A percentile compares a stretch with the other conserved stretches of the same genome.
Evolutionary conservation across 1,139 yeast genomes (phyloP).

Genomic region (Pneumocystis sp.): DNA sequence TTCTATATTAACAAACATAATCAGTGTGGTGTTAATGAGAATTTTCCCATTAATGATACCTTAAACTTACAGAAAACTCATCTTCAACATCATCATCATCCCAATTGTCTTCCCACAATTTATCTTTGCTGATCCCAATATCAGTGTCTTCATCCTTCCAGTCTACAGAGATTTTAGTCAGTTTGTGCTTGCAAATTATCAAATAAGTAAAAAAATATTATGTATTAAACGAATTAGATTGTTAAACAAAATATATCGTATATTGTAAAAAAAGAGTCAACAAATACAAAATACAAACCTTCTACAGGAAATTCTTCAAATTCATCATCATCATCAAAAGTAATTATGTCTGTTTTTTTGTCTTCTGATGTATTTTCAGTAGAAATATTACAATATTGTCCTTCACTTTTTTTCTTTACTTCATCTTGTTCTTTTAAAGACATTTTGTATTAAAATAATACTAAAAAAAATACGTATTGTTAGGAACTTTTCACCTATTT

Average conservation of each 20-base stretch:
- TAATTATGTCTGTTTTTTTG: neutral
- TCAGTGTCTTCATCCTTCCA: conserved; percentile 39
- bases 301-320: conserved; percentile 91
- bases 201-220: neutral
- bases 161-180: conserved; percentile 20
- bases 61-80: conserved; percentile 57
- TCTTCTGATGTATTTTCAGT: neutral
- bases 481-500: too few species aligned
- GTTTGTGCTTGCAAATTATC: neutral
- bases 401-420: neutral
- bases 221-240: neutral
- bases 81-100: conserved; percentile 75
- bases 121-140: conserved; percentile 25
- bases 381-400: neutral
- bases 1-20: neutral
- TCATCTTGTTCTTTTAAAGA: neutral
- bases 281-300: conserved; percentile 31
- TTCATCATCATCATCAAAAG: conserved; percentile 46
- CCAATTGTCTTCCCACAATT: conserved; percentile 92
- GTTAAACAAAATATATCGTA: neutral
- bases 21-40: neutral
- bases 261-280: neutral
- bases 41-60: conserved; percentile 25
- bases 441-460: neutral
- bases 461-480: neutral